Conservation (phyloP, 257 asterid species). For the Verbascum thapsus region DNA sequence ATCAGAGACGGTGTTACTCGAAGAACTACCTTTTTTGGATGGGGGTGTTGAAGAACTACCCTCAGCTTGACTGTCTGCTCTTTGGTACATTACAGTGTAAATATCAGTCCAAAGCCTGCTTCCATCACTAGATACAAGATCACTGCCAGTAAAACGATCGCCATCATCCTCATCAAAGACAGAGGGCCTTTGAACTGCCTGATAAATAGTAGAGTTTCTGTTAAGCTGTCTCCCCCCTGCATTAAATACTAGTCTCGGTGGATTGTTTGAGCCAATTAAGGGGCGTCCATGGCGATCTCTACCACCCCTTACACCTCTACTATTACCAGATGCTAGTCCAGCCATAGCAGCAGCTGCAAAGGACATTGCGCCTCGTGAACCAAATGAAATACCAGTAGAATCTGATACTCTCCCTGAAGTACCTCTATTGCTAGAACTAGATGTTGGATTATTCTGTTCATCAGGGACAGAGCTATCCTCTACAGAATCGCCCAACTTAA, state of each 20-base stretch:
- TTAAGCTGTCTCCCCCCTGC: constrained; percentile 87
- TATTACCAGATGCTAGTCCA: constrained; percentile 80
- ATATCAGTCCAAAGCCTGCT: constrained; percentile 87
- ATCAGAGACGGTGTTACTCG: constrained; percentile 46
- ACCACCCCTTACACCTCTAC: constrained; percentile 78
- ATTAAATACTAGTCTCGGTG: constrained; percentile 70
- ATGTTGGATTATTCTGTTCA: constrained; percentile 55
- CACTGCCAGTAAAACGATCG: constrained; percentile 70
- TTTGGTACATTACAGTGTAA: constrained; percentile 83
- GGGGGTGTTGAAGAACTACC: constrained; percentile 50
- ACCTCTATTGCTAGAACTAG: constrained; percentile 82
- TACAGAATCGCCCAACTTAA: constrained; percentile 69
- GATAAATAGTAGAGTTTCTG: constrained; percentile 80
- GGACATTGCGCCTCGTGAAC: constrained; percentile 94
- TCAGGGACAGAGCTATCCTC: constrained; percentile 65
- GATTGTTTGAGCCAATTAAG: constrained; percentile 56
- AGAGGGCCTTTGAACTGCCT: constrained; percentile 90
- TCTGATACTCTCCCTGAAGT: no score
- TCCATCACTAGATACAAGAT: constrained; percentile 82
- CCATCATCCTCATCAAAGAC: constrained; percentile 82
- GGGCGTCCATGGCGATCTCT: constrained; percentile 75
- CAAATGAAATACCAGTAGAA: constrained; percentile 71
- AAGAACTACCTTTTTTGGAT: constrained; percentile 64
- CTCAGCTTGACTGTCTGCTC: constrained; percentile 69
- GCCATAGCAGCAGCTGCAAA: constrained; percentile 99